Percentiles rank a stretch among this genome's conserved stretches.
phyloP scores from a whole-genome alignment of 2,329 filamentous ascomycete genomes.

The Gaeumannomyces sp. region DNA sequence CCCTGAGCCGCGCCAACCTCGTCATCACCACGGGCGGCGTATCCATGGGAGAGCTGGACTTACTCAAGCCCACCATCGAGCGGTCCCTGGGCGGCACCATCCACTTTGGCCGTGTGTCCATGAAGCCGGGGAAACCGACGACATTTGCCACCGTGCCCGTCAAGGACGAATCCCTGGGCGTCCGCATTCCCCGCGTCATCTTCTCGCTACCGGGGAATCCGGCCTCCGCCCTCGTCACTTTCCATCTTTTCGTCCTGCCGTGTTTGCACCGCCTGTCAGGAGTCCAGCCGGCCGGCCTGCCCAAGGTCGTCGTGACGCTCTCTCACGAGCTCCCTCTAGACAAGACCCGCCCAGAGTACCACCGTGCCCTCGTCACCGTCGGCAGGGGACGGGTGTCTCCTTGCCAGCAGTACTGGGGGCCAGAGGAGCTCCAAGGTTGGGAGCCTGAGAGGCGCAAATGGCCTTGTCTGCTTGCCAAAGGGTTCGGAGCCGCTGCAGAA shows the following conservation, averaged over 20 bases:
- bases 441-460: conserved; percentile 84
- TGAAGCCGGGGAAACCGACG: conserved; percentile 98
- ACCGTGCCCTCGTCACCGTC: conserved; percentile 69
- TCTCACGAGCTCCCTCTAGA: conserved; percentile 71
- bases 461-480: conserved; percentile 67
- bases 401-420: conserved; percentile 76
- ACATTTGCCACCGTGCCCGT: conserved; percentile 86
- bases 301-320: conserved; percentile 64
- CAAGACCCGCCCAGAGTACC: conserved; percentile 75
- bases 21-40: conserved; percentile 91
- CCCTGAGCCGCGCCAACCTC: conserved; percentile 68
- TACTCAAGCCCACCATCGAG: conserved; percentile 94
- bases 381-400: conserved; percentile 60
- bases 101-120: conserved; percentile 90
- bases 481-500: conserved; percentile 59
- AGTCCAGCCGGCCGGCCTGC: conserved; percentile 59
- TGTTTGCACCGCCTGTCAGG: conserved; percentile 74
- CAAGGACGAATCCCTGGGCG: conserved; percentile 49
- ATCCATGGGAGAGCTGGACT: conserved; percentile 95
- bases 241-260: conserved; percentile 89
- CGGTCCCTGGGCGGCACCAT: conserved; percentile 83
- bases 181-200: conserved; percentile 60
- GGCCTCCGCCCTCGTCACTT: conserved; percentile 85
- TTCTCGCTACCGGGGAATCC: conserved; percentile 94
- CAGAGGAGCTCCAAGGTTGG: conserved; percentile 88